Percentiles rank a stretch among this genome's conserved stretches.
Conservation (phyloP, 495 filamentous ascomycete species). For the Physcia stellaris region DNA sequence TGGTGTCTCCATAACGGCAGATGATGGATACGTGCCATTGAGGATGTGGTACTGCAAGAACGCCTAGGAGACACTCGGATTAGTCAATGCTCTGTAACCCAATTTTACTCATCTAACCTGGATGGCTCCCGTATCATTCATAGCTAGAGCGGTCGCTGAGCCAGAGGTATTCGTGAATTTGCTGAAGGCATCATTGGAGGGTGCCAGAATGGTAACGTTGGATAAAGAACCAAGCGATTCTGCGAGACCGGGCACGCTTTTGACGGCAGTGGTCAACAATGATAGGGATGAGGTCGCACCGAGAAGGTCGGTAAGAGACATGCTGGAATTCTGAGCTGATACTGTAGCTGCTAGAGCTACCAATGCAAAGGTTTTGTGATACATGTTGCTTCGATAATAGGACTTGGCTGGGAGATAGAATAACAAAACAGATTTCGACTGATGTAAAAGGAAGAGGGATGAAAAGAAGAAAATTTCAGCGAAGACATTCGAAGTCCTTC, state of each 20-base stretch:
- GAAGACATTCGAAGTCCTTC: no score
- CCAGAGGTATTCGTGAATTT: slow-evolving; percentile 20
- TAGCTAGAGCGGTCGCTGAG: slow-evolving; percentile 13
- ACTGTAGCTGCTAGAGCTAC: background rate
- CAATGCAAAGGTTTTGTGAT: slow-evolving; percentile 1
- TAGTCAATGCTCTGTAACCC: slow-evolving; percentile 9
- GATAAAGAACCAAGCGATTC: slow-evolving; percentile 24
- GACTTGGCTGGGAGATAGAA: no score
- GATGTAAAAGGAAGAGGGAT: no score
- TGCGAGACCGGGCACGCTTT: slow-evolving; percentile 24
- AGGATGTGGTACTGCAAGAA: slow-evolving; percentile 54
- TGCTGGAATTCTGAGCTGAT: slow-evolving; percentile 1
- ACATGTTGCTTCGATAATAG: no score
- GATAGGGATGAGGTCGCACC: background rate
- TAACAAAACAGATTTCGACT: no score
- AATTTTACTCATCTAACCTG: background rate
- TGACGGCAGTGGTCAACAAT: background rate
- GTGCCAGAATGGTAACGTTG: slow-evolving; percentile 54
- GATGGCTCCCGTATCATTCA: slow-evolving; percentile 18
- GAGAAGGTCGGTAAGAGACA: slow-evolving; percentile 22
- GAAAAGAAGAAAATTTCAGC: no score
- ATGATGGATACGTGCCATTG: slow-evolving; percentile 33
- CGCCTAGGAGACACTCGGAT: slow-evolving; percentile 25
- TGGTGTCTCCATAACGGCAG: slow-evolving; percentile 26
- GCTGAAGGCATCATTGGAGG: slow-evolving; percentile 43